phyloP scores from a whole-genome alignment of 176 grass and related monocot genomes.

The Triticum urartu region DNA sequence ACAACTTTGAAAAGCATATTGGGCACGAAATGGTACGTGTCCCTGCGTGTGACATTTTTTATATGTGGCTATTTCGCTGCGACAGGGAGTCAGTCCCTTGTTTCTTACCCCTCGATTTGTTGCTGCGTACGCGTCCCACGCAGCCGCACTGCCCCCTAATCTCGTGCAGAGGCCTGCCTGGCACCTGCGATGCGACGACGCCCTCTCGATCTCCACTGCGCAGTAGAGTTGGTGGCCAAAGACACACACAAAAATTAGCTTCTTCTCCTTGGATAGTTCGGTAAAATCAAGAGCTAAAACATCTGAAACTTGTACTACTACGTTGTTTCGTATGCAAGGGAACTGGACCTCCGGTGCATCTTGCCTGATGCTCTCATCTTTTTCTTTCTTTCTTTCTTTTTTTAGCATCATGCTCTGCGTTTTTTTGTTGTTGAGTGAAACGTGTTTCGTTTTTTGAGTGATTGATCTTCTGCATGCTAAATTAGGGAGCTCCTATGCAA shows the following conservation, averaged over 20 bases:
- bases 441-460: too few relatives aligned
- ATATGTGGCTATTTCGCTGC: neutral
- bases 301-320: neutral
- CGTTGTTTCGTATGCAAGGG: too few relatives aligned
- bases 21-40: neutral
- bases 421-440: too few relatives aligned
- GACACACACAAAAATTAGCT: neutral
- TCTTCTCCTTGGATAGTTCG: neutral
- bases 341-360: too few relatives aligned
- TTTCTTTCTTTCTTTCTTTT: too few relatives aligned
- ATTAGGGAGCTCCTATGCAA: too few relatives aligned
- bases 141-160: neutral
- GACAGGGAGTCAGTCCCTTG: neutral
- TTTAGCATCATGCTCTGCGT: too few relatives aligned
- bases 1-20: neutral
- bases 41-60: neutral
- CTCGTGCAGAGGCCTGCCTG: neutral
- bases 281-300: neutral
- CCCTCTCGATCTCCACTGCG: neutral
- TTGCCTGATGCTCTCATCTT: too few relatives aligned
- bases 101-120: neutral
- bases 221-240: neutral
- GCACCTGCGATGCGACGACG: neutral
- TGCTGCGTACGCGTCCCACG: neutral
- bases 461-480: too few relatives aligned